Evolutionary conservation across 768 basidiomycete species (phyloP).

Genomic region (Suillus clintonianus): DNA sequence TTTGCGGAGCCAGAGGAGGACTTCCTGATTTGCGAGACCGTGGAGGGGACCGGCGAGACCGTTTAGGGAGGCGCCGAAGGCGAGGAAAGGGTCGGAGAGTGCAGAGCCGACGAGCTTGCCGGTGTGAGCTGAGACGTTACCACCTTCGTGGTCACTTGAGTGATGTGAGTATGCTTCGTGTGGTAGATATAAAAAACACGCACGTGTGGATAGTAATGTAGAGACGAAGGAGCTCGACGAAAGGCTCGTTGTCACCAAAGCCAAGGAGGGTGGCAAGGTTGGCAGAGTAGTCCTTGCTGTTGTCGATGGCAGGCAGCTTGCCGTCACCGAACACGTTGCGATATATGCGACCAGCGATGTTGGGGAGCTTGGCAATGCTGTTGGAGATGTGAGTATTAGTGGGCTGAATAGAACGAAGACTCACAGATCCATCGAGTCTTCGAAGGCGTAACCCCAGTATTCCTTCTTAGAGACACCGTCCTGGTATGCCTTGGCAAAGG

Average conservation of each 20-base stretch:
- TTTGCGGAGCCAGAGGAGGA: conserved; percentile 90
- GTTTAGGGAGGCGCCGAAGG: conserved; percentile 90
- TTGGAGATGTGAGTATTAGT: conserved; percentile 2
- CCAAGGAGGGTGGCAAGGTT: conserved; percentile 92
- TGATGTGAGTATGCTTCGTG: not conserved
- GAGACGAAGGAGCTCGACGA: conserved; percentile 92
- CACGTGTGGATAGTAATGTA: conserved; percentile 97
- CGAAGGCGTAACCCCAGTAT: conserved; percentile 94
- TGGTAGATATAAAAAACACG: not conserved
- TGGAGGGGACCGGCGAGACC: conserved; percentile 97
- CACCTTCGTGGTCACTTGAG: conserved; percentile 91
- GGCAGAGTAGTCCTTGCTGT: conserved; percentile 81
- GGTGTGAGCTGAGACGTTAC: conserved; percentile 96
- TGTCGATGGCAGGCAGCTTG: conserved; percentile 85
- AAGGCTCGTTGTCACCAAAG: conserved; percentile 82
- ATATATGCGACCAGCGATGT: conserved; percentile 92
- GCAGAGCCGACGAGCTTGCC: conserved; percentile 93
- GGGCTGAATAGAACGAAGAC: conserved; percentile 3
- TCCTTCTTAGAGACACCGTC: conserved; percentile 92
- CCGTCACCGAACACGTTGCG: conserved; percentile 86
- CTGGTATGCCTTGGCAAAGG: conserved; percentile 94
- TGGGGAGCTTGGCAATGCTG: conserved; percentile 95
- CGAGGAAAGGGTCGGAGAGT: conserved; percentile 95
- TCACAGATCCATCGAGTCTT: conserved; percentile 87
- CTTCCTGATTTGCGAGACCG: conserved; percentile 97